Conservation (phyloP, 345 rosid genomes). For the Clausena lansium region DNA sequence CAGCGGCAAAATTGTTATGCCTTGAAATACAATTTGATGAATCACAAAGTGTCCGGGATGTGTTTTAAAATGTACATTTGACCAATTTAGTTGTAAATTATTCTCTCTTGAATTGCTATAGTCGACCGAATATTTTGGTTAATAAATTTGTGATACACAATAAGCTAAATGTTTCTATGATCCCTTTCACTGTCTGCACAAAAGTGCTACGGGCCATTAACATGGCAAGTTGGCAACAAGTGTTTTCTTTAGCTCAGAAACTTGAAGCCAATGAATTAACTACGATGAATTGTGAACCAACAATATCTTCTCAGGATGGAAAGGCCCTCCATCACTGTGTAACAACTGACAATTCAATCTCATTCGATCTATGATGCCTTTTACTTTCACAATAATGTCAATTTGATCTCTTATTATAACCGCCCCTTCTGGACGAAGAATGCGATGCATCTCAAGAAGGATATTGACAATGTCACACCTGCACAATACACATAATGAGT, state of each 20-base stretch:
- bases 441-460: slow-evolving; percentile 61
- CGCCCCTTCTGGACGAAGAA: slow-evolving; percentile 56
- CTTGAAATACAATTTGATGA: no score
- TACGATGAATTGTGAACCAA: slow-evolving; percentile 33
- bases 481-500: not conserved
- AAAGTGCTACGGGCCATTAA: no score
- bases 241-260: not conserved
- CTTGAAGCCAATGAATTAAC: not conserved
- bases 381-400: slow-evolving; percentile 45
- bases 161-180: no score
- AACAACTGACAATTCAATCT: slow-evolving; percentile 49
- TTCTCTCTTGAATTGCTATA: no score
- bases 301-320: slow-evolving; percentile 46
- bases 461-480: slow-evolving; percentile 60
- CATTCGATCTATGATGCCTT: slow-evolving; percentile 38
- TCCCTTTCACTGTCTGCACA: no score
- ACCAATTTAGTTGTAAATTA: no score
- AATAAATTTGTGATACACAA: no score
- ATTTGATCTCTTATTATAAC: slow-evolving; percentile 54
- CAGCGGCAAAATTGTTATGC: no score
- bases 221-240: not conserved
- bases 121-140: no score
- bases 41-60: no score
- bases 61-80: no score
- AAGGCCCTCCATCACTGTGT: slow-evolving; percentile 37